Evolutionary conservation across 805 yeast species (phyloP).

Genomic region (Diddensiella transvaalensis): DNA sequence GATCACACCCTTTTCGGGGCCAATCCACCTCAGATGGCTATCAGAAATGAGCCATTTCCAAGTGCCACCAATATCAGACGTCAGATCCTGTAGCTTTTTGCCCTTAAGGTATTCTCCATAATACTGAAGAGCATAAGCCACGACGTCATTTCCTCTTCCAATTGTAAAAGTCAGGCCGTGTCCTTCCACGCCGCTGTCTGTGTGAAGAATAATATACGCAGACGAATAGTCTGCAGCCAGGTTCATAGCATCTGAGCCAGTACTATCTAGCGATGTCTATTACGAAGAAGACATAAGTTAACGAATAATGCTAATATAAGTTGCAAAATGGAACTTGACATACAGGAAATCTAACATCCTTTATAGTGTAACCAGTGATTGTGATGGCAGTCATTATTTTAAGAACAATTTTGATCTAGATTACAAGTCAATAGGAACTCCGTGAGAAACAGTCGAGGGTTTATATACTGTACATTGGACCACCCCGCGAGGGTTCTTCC

Average conservation of each 20-base stretch:
- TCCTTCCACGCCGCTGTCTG: constrained; percentile 35
- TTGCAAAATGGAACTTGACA: constrained; percentile 2
- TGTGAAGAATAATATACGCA: constrained; percentile 36
- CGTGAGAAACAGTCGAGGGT: no score
- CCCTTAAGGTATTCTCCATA: constrained; percentile 39
- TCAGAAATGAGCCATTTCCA: constrained; percentile 42
- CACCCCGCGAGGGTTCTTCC: no score
- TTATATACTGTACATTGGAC: no score
- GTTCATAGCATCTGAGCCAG: constrained; percentile 45
- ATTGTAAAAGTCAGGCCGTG: constrained; percentile 43
- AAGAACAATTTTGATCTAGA: no score
- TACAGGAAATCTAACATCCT: constrained; percentile 38
- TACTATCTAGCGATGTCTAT: constrained; percentile 37
- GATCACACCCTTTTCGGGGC: constrained; percentile 44
- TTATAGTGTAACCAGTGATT: constrained; percentile 33
- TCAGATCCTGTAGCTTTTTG: constrained; percentile 33
- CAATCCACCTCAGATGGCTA: constrained; percentile 43
- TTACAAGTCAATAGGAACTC: no score
- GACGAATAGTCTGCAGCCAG: constrained; percentile 41
- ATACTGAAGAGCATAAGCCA: constrained; percentile 36
- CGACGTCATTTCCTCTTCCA: constrained; percentile 39
- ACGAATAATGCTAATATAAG: no score
- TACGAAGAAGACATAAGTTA: background rate
- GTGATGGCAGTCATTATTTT: background rate
- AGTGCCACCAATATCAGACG: constrained; percentile 39